These are phyloP conservation scores for Wickerhamiella domercqiae DNA, from an alignment of 805 yeast genomes.

Conservation along the genomic window DNA sequence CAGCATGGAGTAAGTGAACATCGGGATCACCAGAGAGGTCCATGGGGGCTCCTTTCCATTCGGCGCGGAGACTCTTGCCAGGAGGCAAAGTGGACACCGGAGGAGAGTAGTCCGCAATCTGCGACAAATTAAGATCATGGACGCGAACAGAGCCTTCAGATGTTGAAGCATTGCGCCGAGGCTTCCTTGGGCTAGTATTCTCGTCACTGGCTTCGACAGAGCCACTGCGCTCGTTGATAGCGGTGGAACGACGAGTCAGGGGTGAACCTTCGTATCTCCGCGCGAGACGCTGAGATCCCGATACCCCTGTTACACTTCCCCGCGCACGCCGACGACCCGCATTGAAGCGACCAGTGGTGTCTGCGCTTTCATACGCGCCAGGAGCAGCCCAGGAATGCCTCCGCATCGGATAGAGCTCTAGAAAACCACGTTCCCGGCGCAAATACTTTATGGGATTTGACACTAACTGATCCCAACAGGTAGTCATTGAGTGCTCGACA, in stretches of 20 bases:
- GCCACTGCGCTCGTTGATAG: background rate
- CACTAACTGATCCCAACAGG: constrained; percentile 20
- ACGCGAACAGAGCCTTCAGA: constrained; percentile 19
- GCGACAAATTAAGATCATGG: constrained; percentile 25
- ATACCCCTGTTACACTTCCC: background rate
- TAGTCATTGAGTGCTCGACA: constrained; percentile 19
- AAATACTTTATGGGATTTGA: constrained; percentile 20
- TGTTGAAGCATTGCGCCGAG: constrained; percentile 1
- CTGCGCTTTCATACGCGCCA: background rate
- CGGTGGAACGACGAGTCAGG: constrained; percentile 4
- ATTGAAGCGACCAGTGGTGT: background rate
- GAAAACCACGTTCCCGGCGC: constrained; percentile 19
- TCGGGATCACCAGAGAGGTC: constrained; percentile 69
- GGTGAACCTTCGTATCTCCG: background rate
- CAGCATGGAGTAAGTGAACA: constrained; percentile 64
- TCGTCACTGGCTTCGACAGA: constrained; percentile 1
- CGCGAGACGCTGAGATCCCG: background rate
- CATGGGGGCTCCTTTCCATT: constrained; percentile 99
- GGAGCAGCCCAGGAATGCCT: constrained; percentile 22
- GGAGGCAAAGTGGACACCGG: constrained; percentile 47
- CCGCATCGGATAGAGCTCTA: constrained; percentile 21
- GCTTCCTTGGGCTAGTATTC: constrained; percentile 1
- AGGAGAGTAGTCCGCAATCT: constrained; percentile 73
- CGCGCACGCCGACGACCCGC: constrained; percentile 4
- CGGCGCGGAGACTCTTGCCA: constrained; percentile 63